phyloP scores from a whole-genome alignment of 768 basidiomycete genomes.

The Dendrothele bispora region DNA sequence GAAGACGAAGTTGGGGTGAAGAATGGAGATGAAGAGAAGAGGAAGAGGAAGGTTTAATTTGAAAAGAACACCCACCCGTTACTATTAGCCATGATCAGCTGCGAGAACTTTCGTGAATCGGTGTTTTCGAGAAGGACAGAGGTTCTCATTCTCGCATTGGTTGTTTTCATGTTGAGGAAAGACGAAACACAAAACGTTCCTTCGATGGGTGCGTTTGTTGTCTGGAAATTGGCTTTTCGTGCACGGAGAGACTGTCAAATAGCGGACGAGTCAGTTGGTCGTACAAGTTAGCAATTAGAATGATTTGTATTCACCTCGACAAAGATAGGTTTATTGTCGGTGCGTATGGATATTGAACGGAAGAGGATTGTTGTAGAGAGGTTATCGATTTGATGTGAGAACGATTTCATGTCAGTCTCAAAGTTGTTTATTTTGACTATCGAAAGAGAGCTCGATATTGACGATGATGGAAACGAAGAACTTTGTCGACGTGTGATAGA shows the following conservation, averaged over 20 bases:
- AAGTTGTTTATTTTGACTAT: constrained; percentile 1
- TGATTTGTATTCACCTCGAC: not conserved
- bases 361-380: constrained; percentile 1
- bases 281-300: not conserved
- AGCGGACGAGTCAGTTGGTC: not conserved
- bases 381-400: constrained; percentile 6
- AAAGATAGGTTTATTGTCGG: not conserved
- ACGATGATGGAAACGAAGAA: no score
- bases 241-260: not conserved
- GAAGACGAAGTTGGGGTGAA: not conserved
- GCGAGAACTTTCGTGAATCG: not conserved
- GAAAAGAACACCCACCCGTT: constrained; percentile 8
- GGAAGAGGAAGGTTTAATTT: no score
- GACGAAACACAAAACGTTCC: not conserved
- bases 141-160: not conserved
- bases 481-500: not conserved
- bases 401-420: constrained; percentile 4
- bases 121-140: not conserved
- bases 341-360: constrained; percentile 4
- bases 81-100: not conserved
- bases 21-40: not conserved
- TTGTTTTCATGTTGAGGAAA: not conserved
- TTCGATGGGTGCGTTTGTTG: constrained; percentile 3
- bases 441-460: no score
- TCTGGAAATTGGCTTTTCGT: not conserved